Conservation (phyloP, 352 stramenopile species). For the Phytophthora melonis region DNA sequence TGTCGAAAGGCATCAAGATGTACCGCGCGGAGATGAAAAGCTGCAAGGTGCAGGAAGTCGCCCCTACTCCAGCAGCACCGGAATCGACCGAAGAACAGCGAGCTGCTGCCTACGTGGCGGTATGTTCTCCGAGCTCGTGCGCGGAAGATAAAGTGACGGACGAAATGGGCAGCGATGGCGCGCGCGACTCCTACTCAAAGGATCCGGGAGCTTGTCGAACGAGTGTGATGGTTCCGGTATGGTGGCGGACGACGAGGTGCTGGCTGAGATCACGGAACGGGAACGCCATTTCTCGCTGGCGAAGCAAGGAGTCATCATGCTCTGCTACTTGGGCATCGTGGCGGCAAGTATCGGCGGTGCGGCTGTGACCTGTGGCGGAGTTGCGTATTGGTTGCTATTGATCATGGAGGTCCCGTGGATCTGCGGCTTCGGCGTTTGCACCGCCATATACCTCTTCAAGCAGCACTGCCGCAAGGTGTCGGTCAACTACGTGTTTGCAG, state of each 20-base stretch:
- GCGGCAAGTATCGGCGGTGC: constrained; percentile 39
- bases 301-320: constrained; percentile 50
- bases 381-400: constrained; percentile 54
- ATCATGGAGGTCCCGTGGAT: constrained; percentile 63
- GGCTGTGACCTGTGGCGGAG: constrained; percentile 42
- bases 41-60: constrained; percentile 30
- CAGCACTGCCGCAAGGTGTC: constrained; percentile 46
- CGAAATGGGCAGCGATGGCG: background rate
- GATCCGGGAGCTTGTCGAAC: constrained; percentile 23
- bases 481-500: constrained; percentile 49
- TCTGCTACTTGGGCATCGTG: constrained; percentile 54
- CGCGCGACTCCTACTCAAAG: constrained; percentile 27
- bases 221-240: constrained; percentile 8
- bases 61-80: constrained; percentile 3
- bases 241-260: constrained; percentile 5
- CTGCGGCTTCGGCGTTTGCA: constrained; percentile 42
- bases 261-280: too few species aligned
- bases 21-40: constrained; percentile 40
- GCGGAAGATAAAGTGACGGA: too few species aligned
- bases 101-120: too few species aligned
- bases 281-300: constrained; percentile 37
- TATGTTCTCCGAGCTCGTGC: too few species aligned
- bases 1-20: constrained; percentile 40
- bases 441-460: constrained; percentile 39
- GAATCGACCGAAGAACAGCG: too few species aligned